Base-by-base conservation (phyloP, 140 eudicot species). In the Oenanthe javanica region DNA sequence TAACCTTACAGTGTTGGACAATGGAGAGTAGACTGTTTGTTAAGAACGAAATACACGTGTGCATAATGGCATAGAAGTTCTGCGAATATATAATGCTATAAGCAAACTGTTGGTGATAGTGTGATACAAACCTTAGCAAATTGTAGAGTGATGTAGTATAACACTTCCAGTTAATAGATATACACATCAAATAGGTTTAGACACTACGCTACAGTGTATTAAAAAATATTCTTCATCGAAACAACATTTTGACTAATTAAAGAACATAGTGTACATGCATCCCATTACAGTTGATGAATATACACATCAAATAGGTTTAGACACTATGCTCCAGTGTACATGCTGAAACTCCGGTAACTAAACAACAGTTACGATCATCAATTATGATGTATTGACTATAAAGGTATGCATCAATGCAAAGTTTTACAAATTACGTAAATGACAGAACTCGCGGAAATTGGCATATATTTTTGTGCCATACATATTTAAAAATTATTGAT, bases 1-100 rank as follows among this genome's bases (percentile, higher is more conserved):
- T 12, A 16, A 27, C 71, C 71, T 63, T 21, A 25, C 18, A 64
- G 40, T 25, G 42, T 64, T 18, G 4, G 89, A 91, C 40, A 61
- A 80, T 15, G 23, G 81, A 46, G 42, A 63, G 52, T 19, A 21
- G 27, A 57, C 21, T 55, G 19, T 19, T 19, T 21, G 6, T 6
- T 18, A 19, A 55, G 64, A 55, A 55, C 25, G 19, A 2, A 23
- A 55, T 3, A 55, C 10, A 55, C 23, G 25, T 55, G 25, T 16
- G 64, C 19, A 55, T 55, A 19, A 0, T 18, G 25, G 25, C n/a
- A 47, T 12, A 18, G 5, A 51, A 15, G 2, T 55, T 55, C 54
- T n/a, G 27, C 52, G 19, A 13, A n/a, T 73, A 12, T 70, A 16
- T 6, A 10, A 38, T 15, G 15, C 21, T 31, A 31, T 70, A 16